Base-by-base conservation (phyloP, 2,329 filamentous ascomycete genomes). In the Rhynchosporium graminicola region DNA sequence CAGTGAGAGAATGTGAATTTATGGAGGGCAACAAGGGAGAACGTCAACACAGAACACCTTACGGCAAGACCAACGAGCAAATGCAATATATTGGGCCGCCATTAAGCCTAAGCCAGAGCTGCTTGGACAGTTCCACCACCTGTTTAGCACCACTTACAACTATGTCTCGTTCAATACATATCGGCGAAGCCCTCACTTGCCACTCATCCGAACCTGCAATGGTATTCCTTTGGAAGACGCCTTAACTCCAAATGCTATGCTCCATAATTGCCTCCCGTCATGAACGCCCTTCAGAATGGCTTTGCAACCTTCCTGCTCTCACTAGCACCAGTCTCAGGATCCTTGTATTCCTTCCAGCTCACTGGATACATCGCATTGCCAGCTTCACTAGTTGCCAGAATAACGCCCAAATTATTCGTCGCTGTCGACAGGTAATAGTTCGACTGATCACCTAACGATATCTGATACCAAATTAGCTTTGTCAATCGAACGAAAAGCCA, bases 401-500 rank as follows among this genome's bases (percentile, higher is more conserved):
- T 90, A 63, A 98, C 94, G 2, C 95, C 95, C 46, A 96, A 81
- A 74, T 96, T 90, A 76, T 99, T 98, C 69, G 86, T 86, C 33
- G 92, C 92, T 1, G 95, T 99, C 31, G 88, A 90, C n/a, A 96
- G 83, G 76, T 97, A 99, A 76, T 98, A 99, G 72, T 91, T 96
- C 57, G 90, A 87, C 78, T 98, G 93, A 74, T 99, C 95, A 43
- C 95, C 95, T 13, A 98, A 78, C 7, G 90, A 95, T 63, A 96
- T 95, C 87, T 89, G 56, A 33, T 9, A 92, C 85, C 13, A n/a
- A 31, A 40, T 61, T 42, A 59, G 47, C 20, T 45, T 45, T 7
- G 20, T 20, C 20, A n/a, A 13, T 52, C n/a, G 33, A 43, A 13
- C 12, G 15, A 40, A 31, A 20, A 1, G 50, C 9, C 3, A 64